A percentile compares a stretch with the other conserved stretches of the same genome.
Evolutionary conservation across 257 asterid species (phyloP).

Genomic region (Verbascum thapsus): DNA sequence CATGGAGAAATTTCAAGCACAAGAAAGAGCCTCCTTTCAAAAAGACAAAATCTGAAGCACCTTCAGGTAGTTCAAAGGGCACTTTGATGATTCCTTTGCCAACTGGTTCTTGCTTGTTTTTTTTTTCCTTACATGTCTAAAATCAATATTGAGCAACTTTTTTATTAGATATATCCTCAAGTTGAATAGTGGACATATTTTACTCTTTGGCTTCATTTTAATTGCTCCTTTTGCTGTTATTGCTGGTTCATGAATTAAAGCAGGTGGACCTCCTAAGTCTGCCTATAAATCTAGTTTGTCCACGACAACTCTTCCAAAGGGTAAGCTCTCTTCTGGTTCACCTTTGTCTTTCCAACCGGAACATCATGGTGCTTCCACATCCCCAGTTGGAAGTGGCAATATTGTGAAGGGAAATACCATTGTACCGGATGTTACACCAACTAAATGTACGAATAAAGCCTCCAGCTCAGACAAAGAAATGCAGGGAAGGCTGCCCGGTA

Average conservation of each 20-base stretch:
- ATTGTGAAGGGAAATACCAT: slow-evolving; percentile 49
- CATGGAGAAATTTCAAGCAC: slow-evolving; percentile 60
- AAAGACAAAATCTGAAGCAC: slow-evolving; percentile 67
- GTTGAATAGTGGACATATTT: neutral
- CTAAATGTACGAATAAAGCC: slow-evolving; percentile 44
- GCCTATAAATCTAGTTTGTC: slow-evolving; percentile 59
- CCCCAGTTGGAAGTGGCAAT: slow-evolving; percentile 60
- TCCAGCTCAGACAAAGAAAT: slow-evolving; percentile 62
- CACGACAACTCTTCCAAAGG: slow-evolving; percentile 54
- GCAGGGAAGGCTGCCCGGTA: slow-evolving; percentile 43
- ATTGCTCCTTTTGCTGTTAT: slow-evolving; percentile 10
- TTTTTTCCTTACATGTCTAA: neutral
- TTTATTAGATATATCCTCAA: slow-evolving; percentile 17
- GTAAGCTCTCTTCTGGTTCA: slow-evolving; percentile 62
- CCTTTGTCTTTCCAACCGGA: slow-evolving; percentile 70
- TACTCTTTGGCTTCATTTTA: slow-evolving; percentile 13
- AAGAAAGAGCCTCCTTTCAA: slow-evolving; percentile 81
- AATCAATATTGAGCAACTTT: slow-evolving; percentile 17
- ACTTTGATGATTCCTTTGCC: slow-evolving; percentile 31
- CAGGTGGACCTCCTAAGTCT: slow-evolving; percentile 70
- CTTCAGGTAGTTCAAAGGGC: slow-evolving; percentile 61
- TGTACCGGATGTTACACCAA: slow-evolving; percentile 44
- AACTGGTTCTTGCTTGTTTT: slow-evolving; percentile 16
- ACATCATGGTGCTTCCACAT: slow-evolving; percentile 53
- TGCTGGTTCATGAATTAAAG: slow-evolving; percentile 29